phyloP scores from a whole-genome alignment of 1,284 basidiomycete genomes.

The Laetiporus sulphureus region DNA sequence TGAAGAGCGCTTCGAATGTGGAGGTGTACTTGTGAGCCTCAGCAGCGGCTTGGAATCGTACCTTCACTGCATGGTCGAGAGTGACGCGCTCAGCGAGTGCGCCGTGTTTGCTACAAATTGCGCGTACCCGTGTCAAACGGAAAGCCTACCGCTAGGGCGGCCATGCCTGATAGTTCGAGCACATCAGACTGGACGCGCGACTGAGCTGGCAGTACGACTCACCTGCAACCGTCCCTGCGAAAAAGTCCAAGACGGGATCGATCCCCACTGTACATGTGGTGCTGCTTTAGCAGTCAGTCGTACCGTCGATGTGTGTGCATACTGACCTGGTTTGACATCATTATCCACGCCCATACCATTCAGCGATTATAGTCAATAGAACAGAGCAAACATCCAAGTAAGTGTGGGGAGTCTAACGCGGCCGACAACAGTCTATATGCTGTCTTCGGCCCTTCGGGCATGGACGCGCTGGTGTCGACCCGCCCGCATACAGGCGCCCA shows the following conservation, averaged over 20 bases:
- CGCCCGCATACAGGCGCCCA: too few species aligned
- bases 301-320: too few species aligned
- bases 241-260: slow-evolving; percentile 56
- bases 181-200: slow-evolving; percentile 2
- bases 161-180: slow-evolving; percentile 41
- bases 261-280: slow-evolving; percentile 22
- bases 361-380: too few species aligned
- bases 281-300: too few species aligned
- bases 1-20: slow-evolving; percentile 53
- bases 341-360: slow-evolving; percentile 2
- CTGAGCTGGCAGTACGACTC: slow-evolving; percentile 2
- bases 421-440: too few species aligned
- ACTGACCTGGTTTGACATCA: too few species aligned
- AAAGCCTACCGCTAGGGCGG: slow-evolving; percentile 58
- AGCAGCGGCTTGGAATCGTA: slow-evolving; percentile 62
- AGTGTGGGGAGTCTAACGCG: too few species aligned
- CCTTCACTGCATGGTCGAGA: slow-evolving; percentile 48
- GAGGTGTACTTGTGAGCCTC: slow-evolving; percentile 50
- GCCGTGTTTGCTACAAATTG: neutral
- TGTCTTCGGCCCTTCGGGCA: too few species aligned
- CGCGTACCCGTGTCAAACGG: slow-evolving; percentile 67
- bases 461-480: too few species aligned
- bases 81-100: neutral
- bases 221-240: slow-evolving; percentile 70
- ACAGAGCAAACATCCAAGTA: too few species aligned